Evolutionary conservation across 2,329 filamentous ascomycete species (phyloP), one percentile per base, ranked within the genome.

Genomic region (Pestalotiopsis sp.): DNA sequence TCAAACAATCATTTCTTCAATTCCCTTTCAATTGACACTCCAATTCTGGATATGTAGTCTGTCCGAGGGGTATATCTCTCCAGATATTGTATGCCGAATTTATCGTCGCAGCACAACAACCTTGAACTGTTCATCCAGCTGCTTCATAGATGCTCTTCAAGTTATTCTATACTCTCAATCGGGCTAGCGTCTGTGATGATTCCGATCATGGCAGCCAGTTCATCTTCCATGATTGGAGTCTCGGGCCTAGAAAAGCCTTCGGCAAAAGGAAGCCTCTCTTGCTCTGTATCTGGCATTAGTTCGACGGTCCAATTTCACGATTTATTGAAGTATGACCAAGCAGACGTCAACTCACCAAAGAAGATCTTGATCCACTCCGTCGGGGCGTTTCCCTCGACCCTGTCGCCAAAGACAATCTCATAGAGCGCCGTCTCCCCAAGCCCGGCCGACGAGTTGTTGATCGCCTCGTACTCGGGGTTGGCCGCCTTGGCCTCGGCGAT

Each of bases 401-500:
- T 31, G 1, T 63, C 60, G 17, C 60, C 60, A 12, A 63, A 63
- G 4, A 31, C 39, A 11, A 63, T 45, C 23, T 39, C 31, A 25
- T 63, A 63, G 7, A 63, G 38, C 31, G 60, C 38, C 38, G 60
- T 63, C 14, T 63, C 60, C 7, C 25, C 25, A 1, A 63, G 25
- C 20, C 31, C 36, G 39, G 27, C 38, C 57, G 57, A 60, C 3
- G 57, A 60, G 25, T 31, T 38, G 57, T 60, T 60, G 57, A 60
- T 52, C n/a, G 45, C 45, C n/a, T 52, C 45, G 45, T 52, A 52
- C 45, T 52, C 45, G 17, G 73, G 73, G 52, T 74, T 73, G 14
- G 70, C 73, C 5, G 68, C 69, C 60, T 69, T 70, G 6, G 73
- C 73, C 36, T 69, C 68, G 64, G 69, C 66, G 4, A 72, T 67